Conservation (phyloP, 768 basidiomycete genomes). For the Multifurca ochricompacta region DNA sequence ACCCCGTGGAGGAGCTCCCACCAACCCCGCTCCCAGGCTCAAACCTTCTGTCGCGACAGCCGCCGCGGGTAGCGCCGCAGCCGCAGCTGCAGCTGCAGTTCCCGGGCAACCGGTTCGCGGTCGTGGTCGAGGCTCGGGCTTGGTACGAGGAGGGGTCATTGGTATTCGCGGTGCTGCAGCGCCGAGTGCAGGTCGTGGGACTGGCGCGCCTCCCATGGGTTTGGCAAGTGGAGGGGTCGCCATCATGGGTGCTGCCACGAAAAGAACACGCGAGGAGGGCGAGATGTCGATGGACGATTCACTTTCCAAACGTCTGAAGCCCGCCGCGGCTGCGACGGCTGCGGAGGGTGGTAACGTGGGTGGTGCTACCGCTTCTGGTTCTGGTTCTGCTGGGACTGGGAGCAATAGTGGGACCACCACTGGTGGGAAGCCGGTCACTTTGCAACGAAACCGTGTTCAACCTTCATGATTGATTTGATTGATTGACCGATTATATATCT, state of each 20-base stretch:
- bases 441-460: slow-evolving; percentile 23
- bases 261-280: slow-evolving; percentile 20
- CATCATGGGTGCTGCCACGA: slow-evolving; percentile 20
- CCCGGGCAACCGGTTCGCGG: slow-evolving; percentile 9
- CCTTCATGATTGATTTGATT: slow-evolving; percentile 23
- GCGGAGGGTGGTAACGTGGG: background rate
- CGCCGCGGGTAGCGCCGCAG: background rate
- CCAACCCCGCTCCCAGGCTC: background rate
- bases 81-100: background rate
- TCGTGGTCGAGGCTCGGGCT: slow-evolving; percentile 15
- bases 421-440: slow-evolving; percentile 16
- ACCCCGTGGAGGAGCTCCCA: slow-evolving; percentile 1
- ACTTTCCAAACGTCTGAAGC: slow-evolving; percentile 19
- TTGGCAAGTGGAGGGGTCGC: slow-evolving; percentile 3
- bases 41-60: slow-evolving; percentile 1
- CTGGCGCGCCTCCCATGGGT: background rate
- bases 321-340: background rate
- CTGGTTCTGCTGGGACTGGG: no score
- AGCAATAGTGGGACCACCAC: background rate
- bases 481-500: background rate
- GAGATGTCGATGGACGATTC: slow-evolving; percentile 13
- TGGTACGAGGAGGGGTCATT: slow-evolving; percentile 7
- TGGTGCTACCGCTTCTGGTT: background rate
- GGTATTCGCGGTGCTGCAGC: slow-evolving; percentile 18
- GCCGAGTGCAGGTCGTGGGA: slow-evolving; percentile 7